Evolutionary conservation across 176 grass and related monocot species (phyloP).

Genomic region (Aegilops bicornis): DNA sequence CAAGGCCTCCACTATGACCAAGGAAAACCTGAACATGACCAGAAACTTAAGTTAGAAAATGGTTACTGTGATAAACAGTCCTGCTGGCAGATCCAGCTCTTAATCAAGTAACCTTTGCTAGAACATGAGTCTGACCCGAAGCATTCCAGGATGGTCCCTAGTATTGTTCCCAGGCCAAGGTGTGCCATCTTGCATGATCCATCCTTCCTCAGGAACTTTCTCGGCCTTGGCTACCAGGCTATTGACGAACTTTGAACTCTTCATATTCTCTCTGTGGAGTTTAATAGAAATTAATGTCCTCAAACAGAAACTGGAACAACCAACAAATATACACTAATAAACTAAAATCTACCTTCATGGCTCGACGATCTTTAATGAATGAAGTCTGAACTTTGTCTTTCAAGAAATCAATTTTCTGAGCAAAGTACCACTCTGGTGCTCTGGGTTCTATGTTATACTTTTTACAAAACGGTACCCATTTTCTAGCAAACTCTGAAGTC

Average conservation of each 20-base stretch:
- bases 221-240: conserved; percentile 91
- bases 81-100: conserved; percentile 14
- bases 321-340: conserved; percentile 26
- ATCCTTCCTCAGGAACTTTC: conserved; percentile 96
- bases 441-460: conserved; percentile 94
- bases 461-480: conserved; percentile 97
- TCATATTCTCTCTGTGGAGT: conserved; percentile 93
- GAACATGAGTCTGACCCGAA: conserved; percentile 58
- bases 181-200: conserved; percentile 99
- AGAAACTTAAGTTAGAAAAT: conserved; percentile 27
- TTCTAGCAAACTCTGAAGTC: conserved; percentile 99
- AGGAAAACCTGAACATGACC: conserved; percentile 78
- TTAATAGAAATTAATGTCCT: conserved; percentile 25
- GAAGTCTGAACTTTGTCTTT: conserved; percentile 93
- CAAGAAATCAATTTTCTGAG: conserved; percentile 96
- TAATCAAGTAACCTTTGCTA: conserved; percentile 28
- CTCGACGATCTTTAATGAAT: conserved; percentile 94
- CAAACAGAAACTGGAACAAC: not conserved
- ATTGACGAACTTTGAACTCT: conserved; percentile 98
- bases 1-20: conserved; percentile 96
- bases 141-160: conserved; percentile 99
- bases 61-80: not conserved
- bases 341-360: conserved; percentile 86
- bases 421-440: conserved; percentile 92
- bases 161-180: conserved; percentile 99